These are phyloP conservation scores for Aquanectria penicillioides DNA, from an alignment of 2,329 filamentous ascomycete genomes.

Conservation along the genomic window DNA sequence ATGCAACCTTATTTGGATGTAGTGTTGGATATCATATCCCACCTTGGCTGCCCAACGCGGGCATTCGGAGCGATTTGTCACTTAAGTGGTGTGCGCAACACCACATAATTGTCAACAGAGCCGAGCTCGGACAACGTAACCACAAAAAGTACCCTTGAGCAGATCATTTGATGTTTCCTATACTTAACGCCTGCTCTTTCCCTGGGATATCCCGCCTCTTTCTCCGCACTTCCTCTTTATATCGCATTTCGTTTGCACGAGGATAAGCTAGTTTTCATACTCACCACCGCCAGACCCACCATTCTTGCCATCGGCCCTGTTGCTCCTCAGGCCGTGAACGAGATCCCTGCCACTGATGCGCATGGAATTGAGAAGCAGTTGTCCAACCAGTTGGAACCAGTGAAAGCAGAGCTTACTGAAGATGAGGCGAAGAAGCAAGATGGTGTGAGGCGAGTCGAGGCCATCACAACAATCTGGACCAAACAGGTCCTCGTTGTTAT, in stretches of 20 bases:
- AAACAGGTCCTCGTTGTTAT: slow-evolving; percentile 47
- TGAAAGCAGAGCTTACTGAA: slow-evolving; percentile 10
- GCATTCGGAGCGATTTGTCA: background rate
- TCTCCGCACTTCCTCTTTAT: too few species aligned
- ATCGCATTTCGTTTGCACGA: too few species aligned
- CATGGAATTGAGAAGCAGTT: slow-evolving; percentile 4
- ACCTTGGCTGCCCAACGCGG: background rate
- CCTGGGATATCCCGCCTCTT: too few species aligned
- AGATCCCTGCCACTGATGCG: background rate
- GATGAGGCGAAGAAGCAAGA: slow-evolving; percentile 44
- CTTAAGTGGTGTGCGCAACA: too few species aligned
- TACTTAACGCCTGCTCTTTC: too few species aligned
- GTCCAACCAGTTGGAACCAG: background rate
- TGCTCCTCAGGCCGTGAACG: background rate
- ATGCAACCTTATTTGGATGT: slow-evolving; percentile 7
- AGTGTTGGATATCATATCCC: background rate
- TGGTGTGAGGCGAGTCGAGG: slow-evolving; percentile 51
- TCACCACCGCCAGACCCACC: too few species aligned
- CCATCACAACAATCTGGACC: slow-evolving; percentile 51
- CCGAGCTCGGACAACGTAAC: too few species aligned
- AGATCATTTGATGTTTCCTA: too few species aligned
- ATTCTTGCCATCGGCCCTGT: background rate
- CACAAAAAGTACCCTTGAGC: too few species aligned
- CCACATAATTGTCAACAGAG: too few species aligned
- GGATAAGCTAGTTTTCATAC: too few species aligned